Conservation (phyloP, 73 alveolate genomes). For the Paramecium pentaurelia region DNA sequence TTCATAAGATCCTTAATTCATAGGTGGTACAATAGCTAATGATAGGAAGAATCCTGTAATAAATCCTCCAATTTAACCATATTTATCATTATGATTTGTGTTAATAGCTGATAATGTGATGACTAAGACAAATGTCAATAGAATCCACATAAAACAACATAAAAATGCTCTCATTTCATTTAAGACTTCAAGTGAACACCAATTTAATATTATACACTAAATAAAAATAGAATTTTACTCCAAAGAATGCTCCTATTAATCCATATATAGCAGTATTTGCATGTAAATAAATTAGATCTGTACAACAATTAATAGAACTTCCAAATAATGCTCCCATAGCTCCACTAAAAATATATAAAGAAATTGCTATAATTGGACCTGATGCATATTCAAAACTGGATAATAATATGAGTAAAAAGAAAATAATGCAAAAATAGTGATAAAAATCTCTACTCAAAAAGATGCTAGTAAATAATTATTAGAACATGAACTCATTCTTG, state of each 20-base stretch:
- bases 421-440: background rate
- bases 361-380: background rate
- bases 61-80: conserved; percentile 12
- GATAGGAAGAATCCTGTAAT: background rate
- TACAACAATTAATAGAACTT: conserved; percentile 1
- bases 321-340: conserved; percentile 27
- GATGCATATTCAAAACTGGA: conserved; percentile 26
- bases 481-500: background rate
- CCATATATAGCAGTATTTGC: background rate
- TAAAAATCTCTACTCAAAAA: background rate
- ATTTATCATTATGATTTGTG: background rate
- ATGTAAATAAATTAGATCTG: background rate
- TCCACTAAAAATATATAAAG: background rate
- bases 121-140: background rate
- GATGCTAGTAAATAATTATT: background rate
- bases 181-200: background rate
- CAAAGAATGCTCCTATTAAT: conserved; percentile 6
- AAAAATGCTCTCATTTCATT: background rate
- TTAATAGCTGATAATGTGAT: background rate
- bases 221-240: background rate
- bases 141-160: background rate
- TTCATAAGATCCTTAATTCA: conserved; percentile 1
- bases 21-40: background rate
- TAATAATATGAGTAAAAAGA: background rate
- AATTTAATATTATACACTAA: conserved; percentile 10